Evolutionary conservation across 257 asterid genomes (phyloP).

Genomic region (Nicotiana otophora): DNA sequence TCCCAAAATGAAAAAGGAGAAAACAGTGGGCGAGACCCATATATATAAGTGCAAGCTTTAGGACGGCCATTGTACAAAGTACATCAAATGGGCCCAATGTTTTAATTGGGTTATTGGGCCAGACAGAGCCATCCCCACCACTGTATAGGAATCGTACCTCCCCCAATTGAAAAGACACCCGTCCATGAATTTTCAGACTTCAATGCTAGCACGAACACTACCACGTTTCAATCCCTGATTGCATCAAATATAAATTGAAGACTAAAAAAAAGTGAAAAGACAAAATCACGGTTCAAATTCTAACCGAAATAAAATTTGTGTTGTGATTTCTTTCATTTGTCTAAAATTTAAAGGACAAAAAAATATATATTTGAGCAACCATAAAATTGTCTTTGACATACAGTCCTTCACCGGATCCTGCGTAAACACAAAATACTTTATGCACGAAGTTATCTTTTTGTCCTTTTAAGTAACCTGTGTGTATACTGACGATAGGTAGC

Average conservation of each 20-base stretch:
- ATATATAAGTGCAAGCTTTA: too few species aligned
- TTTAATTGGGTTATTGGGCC: conserved; percentile 18
- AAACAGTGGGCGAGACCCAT: too few species aligned
- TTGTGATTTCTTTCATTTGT: neutral
- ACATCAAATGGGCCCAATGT: neutral
- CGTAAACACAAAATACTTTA: too few species aligned
- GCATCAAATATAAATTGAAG: neutral
- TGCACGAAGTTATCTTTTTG: too few species aligned
- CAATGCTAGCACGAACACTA: neutral
- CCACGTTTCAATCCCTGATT: conserved; percentile 38
- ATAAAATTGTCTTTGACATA: too few species aligned
- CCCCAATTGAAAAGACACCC: conserved; percentile 17
- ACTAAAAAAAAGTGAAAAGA: neutral
- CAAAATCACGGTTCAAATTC: neutral
- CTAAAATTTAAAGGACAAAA: neutral
- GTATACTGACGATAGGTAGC: too few species aligned
- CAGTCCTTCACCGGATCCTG: too few species aligned
- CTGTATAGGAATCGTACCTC: conserved; percentile 30
- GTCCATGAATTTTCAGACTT: neutral
- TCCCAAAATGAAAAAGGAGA: too few species aligned
- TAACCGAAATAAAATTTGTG: neutral
- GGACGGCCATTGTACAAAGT: neutral
- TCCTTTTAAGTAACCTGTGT: too few species aligned
- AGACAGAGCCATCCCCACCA: conserved; percentile 33
- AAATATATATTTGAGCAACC: too few species aligned